These are phyloP conservation scores for Catharanthus roseus DNA, from an alignment of 257 asterid species.

Conservation along the genomic window DNA sequence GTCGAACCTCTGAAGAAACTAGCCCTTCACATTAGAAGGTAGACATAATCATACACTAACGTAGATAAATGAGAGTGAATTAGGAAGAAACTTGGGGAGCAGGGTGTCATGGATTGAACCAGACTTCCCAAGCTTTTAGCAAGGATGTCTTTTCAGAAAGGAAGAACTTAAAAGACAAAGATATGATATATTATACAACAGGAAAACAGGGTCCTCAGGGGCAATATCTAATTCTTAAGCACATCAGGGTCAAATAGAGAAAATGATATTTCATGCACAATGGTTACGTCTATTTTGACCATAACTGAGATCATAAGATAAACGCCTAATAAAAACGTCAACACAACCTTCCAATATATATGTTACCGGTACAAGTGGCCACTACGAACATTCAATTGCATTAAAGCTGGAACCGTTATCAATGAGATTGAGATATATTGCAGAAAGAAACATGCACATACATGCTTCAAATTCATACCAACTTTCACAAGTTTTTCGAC, in stretches of 20 bases:
- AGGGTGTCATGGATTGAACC: background rate
- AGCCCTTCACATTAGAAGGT: conserved; percentile 41
- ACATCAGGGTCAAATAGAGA: background rate
- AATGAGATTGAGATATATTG: background rate
- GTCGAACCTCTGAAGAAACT: conserved; percentile 81
- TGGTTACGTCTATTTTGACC: background rate
- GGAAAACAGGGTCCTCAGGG: background rate
- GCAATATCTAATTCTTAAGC: background rate
- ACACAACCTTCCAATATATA: background rate
- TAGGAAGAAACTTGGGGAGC: background rate
- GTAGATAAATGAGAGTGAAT: background rate
- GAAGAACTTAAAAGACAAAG: conserved; percentile 1
- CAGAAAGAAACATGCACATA: no score
- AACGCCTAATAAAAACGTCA: background rate
- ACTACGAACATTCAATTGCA: background rate
- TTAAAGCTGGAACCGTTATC: background rate
- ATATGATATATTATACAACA: background rate
- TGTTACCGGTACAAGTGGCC: no score
- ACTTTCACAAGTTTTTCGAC: background rate
- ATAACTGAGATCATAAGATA: background rate
- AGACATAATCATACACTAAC: background rate
- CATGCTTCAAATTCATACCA: background rate
- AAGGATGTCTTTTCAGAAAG: background rate
- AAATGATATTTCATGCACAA: background rate
- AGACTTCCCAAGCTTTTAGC: background rate